Evolutionary conservation across 352 stramenopile genomes (phyloP).

Genomic region (Phytophthora melonis): DNA sequence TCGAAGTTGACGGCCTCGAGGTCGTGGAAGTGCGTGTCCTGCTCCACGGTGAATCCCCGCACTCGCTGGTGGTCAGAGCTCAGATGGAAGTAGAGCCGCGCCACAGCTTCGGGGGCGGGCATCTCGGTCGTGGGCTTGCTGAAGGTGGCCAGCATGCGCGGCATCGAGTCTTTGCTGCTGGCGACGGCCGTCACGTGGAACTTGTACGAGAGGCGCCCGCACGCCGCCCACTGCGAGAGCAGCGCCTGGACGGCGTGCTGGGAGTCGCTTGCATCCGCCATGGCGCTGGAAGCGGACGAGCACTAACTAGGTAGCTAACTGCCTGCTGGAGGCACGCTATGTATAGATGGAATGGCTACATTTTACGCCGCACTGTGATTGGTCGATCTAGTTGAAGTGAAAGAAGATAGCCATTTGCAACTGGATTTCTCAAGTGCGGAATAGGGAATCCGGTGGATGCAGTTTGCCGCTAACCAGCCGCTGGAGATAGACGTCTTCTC

Average conservation of each 20-base stretch:
- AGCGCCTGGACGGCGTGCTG: slow-evolving; percentile 53
- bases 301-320: neutral
- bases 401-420: neutral
- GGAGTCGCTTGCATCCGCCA: slow-evolving; percentile 46
- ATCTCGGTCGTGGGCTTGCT: slow-evolving; percentile 60
- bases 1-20: slow-evolving; percentile 57
- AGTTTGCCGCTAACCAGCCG: neutral
- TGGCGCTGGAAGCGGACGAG: neutral
- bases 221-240: slow-evolving; percentile 51
- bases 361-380: slow-evolving; percentile 4
- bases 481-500: no score
- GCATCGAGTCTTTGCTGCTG: slow-evolving; percentile 43
- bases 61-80: slow-evolving; percentile 51
- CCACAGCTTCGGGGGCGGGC: slow-evolving; percentile 55
- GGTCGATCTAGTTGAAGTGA: slow-evolving; percentile 31
- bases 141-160: slow-evolving; percentile 66
- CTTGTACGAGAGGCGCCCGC: slow-evolving; percentile 63
- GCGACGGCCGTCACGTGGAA: slow-evolving; percentile 49
- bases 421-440: neutral
- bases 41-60: slow-evolving; percentile 66
- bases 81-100: slow-evolving; percentile 69
- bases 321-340: slow-evolving; percentile 5
- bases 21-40: slow-evolving; percentile 68
- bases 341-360: slow-evolving; percentile 11
- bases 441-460: neutral